Base-by-base conservation (phyloP, 345 rosid species). In the Citrus mangshanensis region DNA sequence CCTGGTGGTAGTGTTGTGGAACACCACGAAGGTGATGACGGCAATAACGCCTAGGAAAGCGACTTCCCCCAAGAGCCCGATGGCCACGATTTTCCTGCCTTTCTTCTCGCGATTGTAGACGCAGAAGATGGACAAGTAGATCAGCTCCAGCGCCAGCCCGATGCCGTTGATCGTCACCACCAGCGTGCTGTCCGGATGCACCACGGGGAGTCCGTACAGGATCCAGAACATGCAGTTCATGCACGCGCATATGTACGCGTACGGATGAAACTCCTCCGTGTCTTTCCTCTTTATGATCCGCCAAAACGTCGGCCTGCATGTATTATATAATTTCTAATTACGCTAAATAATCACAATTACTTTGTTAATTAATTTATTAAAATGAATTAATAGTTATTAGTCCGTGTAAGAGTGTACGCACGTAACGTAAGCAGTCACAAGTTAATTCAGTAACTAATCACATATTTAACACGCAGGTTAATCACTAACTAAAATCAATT, bases 161-260 rank as follows among this genome's bases (percentile, higher is more conserved):
- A 75, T 3, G 7, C 79, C 70, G 34, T 88, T 88, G 78, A 83
- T 88, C 66, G 91, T 84, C 71, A 81, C 49, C 32, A 88, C 89
- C 0, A 86, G 85, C 42, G 71, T 61, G 84, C 83, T 88, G 59
- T 88, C 83, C 2, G 86, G 84, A 55, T 72, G 79, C 54, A 88
- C 81, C 9, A 84, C n/a, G 1, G 91, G 91, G 61, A 88, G 32
- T 59, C 91, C 91, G 27, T 85, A 88, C 62, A 88, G 55, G 4
- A 81, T 0, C 91, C 88, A 86, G 55, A 86, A 37, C 75, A 68
- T 73, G 78, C 91, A 88, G 24, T 86, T 88, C 68, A 85, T 22
- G 9, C 81, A 62, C 1, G 89, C 71, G 1, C 85, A 85, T 5
- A 88, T 14, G 54, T 88, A 88, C 0, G 89, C 87, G 28, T 88